Evolutionary conservation across 805 yeast species (phyloP).

Genomic region (Teunomyces cretensis): DNA sequence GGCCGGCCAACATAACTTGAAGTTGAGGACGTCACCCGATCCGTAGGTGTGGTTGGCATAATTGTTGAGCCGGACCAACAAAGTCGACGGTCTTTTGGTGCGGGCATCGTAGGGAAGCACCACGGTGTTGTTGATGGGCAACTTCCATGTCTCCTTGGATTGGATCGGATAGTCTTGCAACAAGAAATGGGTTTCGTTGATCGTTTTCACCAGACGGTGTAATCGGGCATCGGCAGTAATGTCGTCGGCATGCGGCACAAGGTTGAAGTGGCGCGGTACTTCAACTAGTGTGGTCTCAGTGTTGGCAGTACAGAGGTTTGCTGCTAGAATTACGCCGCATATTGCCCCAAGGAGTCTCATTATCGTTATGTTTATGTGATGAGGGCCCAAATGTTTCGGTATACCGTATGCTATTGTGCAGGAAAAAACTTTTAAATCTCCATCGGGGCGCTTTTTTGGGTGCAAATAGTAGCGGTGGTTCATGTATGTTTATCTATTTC

Average conservation of each 20-base stretch:
- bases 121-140: slow-evolving; percentile 2
- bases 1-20: slow-evolving; percentile 41
- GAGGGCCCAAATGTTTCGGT: neutral
- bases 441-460: neutral
- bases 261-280: slow-evolving; percentile 36
- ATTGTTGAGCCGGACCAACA: slow-evolving; percentile 35
- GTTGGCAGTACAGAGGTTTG: slow-evolving; percentile 23
- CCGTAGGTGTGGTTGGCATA: slow-evolving; percentile 25
- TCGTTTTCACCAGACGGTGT: slow-evolving; percentile 7
- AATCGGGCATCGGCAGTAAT: neutral
- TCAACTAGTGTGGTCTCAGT: slow-evolving; percentile 35
- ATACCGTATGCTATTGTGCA: neutral
- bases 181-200: slow-evolving; percentile 22
- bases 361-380: neutral
- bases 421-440: neutral
- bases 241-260: slow-evolving; percentile 19
- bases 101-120: slow-evolving; percentile 6
- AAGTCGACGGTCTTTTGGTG: slow-evolving; percentile 9
- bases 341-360: neutral
- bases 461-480: too few relatives aligned
- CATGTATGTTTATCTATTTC: too few relatives aligned
- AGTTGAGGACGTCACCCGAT: slow-evolving; percentile 24
- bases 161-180: slow-evolving; percentile 26
- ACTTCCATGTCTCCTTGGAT: slow-evolving; percentile 9
- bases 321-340: neutral